Base-by-base conservation (phyloP, 495 filamentous ascomycete species). In the Daldinia childiae region DNA sequence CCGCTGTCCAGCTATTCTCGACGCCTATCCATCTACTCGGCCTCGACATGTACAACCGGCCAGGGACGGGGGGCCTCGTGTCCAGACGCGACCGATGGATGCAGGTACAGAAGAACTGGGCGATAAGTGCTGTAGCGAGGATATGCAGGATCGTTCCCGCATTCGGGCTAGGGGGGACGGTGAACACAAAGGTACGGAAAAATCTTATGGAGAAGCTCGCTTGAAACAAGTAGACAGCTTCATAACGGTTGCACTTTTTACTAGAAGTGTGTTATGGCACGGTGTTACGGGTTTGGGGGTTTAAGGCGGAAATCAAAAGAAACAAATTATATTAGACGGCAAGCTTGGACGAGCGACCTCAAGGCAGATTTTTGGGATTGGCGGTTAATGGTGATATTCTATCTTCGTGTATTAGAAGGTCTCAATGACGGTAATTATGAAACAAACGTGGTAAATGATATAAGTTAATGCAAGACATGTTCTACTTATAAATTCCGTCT, bases 61-160 rank as follows among this genome's bases (percentile, higher is more conserved):
- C 91, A 0, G 82, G 82, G 41, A 77, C 19, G n/a, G n/a, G 15
- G 3, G 8, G 17, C 9, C 8, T 74, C 1, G 72, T 65, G 24
- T 71, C 51, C 3, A 89, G 85, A 84, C 77, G 79, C 48, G 88
- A 91, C 4, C 84, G 95, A 43, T 85, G 85, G 80, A 70, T 79
- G 15, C 86, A 88, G 52, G 89, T 98, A 12, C 82, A 85, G 56
- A 85, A 86, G 77, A 94, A 97, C 75, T 98, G 94, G 86, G 82
- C 85, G 26, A 84, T 90, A 8, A 96, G 92, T 74, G 88, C 87
- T 43, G 84, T 87, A 74, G 95, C 95, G 70, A 84, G 95, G 56
- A 92, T 98, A 83, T 92, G 91, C 43, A 89, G 95, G 81, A 97
- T 98, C 73, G 86, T 98, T 27, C 95, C 95, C 55, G 95, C 95